Base-by-base conservation (phyloP, 2,329 filamentous ascomycete genomes). In the Aschersonia sp. region DNA sequence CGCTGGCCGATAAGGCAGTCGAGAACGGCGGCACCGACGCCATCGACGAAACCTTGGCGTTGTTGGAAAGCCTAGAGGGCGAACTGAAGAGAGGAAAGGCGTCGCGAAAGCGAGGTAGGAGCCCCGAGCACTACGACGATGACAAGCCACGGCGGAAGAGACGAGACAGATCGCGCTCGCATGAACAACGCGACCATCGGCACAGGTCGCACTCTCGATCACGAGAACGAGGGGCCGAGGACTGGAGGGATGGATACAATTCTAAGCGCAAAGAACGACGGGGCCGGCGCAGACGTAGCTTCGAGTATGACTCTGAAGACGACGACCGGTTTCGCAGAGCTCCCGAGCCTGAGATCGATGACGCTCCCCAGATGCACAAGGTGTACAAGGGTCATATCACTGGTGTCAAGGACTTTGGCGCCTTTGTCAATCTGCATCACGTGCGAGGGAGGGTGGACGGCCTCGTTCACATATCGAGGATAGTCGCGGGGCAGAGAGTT, bases 361-460 rank as follows among this genome's bases (percentile, higher is more conserved):
- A 95, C 46, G 66, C 76, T 42, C 88, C 92, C 0, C 70, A 89
- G 35, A 66, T 94, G 6, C 81, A 82, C 70, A 98, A 98, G 61
- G 69, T 96, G 2, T 98, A 98, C 58, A 78, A 87, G 52, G 92
- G 92, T 1, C 81, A 83, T 57, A 86, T 97, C 11, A 96, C 87
- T 0, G 88, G 89, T 0, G 73, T 98, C 47, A 97, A 96, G 58
- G 87, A 96, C 52, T 98, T 97, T 65, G 92, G 92, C 9, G 88
- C 82, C 0, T 98, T 98, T 63, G 88, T 97, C 49, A 95, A 94
- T 55, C 63, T 98, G n/a, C 77, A 83, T 54, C 85, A 88, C 14
- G 83, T 98, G 1, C 81, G 75, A 56, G 90, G 89, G 44, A 94
- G 88, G 63, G 84, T 94, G 1, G 89, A 96, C 60, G 92, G 92